Evolutionary conservation across 352 stramenopile genomes (phyloP).

Genomic region (Pseudoperonospora humuli): DNA sequence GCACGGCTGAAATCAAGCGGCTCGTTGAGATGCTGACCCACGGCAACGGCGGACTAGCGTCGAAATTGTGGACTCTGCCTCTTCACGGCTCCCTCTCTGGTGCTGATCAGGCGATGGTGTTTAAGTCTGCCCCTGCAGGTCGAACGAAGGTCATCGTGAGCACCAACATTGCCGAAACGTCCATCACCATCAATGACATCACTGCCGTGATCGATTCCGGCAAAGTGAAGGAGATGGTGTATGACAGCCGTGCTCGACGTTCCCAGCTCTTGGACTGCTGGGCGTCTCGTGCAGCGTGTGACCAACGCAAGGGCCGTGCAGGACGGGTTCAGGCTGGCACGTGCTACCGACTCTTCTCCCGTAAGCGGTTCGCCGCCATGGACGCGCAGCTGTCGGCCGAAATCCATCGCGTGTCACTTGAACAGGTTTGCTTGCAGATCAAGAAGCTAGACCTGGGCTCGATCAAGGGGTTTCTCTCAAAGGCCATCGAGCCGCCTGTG

Average conservation of each 20-base stretch:
- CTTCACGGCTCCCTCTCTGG: conserved; percentile 67
- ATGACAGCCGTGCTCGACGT: conserved; percentile 76
- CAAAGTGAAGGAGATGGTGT: conserved; percentile 73
- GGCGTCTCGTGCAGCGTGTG: conserved; percentile 77
- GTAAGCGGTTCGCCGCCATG: conserved; percentile 49
- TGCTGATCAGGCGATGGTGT: conserved; percentile 62
- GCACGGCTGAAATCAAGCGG: conserved; percentile 85
- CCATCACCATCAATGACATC: conserved; percentile 94
- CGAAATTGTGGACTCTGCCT: no score
- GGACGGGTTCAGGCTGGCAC: conserved; percentile 90
- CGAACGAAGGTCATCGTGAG: conserved; percentile 82
- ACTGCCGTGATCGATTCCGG: conserved; percentile 85
- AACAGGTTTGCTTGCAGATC: conserved; percentile 69
- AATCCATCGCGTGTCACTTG: conserved; percentile 58
- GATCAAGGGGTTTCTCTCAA: conserved; percentile 81
- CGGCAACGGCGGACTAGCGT: no score
- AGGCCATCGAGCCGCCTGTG: conserved; percentile 90
- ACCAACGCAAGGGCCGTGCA: conserved; percentile 89
- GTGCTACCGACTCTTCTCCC: conserved; percentile 85
- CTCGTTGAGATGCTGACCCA: no score
- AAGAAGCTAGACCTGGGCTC: conserved; percentile 64
- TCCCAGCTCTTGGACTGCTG: conserved; percentile 87
- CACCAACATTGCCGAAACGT: conserved; percentile 96
- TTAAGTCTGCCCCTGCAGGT: conserved; percentile 45
- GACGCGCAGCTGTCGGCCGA: conserved; percentile 73